These are phyloP conservation scores for Trypanosoma theileri DNA, from an alignment of 208 protist species.

Conservation along the genomic window DNA sequence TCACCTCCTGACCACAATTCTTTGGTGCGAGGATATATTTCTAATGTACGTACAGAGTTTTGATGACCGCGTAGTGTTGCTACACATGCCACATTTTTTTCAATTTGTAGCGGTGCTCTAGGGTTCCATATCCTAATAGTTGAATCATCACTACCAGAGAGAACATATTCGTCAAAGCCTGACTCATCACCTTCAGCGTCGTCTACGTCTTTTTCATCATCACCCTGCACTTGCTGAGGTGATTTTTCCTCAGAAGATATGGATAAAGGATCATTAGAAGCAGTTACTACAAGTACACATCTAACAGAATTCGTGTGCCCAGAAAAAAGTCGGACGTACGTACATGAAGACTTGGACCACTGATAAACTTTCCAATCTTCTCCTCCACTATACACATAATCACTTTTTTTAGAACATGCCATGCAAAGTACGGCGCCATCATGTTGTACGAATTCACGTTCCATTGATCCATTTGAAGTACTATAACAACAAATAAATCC, in stretches of 20 bases:
- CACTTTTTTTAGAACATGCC: conserved; percentile 36
- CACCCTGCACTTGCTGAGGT: not conserved
- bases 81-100: conserved; percentile 43
- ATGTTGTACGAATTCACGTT: conserved; percentile 55
- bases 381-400: conserved; percentile 62
- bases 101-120: conserved; percentile 25
- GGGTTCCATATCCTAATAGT: conserved; percentile 62
- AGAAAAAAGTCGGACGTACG: conserved; percentile 55
- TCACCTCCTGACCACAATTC: conserved; percentile 72
- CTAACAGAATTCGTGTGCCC: conserved; percentile 65
- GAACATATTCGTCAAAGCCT: conserved; percentile 29
- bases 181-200: not conserved
- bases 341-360: conserved; percentile 54
- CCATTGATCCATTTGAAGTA: conserved; percentile 37
- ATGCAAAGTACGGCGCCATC: conserved; percentile 48
- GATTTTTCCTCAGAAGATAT: not conserved
- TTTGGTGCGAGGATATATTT: conserved; percentile 37
- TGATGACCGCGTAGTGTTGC: conserved; percentile 43
- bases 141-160: conserved; percentile 65
- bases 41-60: conserved; percentile 36
- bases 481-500: conserved; percentile 59
- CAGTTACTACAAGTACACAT: conserved; percentile 31
- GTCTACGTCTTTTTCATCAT: not conserved
- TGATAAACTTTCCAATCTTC: conserved; percentile 75
- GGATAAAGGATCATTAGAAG: too few relatives aligned